Evolutionary conservation across 1,139 yeast species (phyloP).

Genomic region (Hanseniaspora uvarum): DNA sequence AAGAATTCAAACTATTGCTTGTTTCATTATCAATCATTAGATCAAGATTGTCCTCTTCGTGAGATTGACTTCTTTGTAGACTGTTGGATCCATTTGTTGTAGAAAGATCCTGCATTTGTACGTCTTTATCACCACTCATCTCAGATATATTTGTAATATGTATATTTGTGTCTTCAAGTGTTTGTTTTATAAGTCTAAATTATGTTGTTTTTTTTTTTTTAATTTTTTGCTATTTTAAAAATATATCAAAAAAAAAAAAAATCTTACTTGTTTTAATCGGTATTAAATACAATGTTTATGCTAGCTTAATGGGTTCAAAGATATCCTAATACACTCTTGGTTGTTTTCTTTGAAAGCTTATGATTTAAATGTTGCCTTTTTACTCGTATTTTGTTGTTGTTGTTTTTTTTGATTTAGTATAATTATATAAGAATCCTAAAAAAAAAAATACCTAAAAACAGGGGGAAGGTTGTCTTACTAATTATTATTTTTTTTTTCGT

Average conservation of each 20-base stretch:
- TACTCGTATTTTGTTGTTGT: too few relatives aligned
- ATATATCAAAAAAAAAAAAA: background rate
- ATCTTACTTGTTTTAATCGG: background rate
- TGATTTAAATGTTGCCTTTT: background rate
- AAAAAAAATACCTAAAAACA: background rate
- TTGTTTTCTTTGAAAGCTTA: background rate
- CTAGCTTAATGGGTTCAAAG: background rate
- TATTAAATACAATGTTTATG: background rate
- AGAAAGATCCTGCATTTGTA: conserved; percentile 56
- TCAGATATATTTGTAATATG: background rate
- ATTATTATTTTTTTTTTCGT: background rate
- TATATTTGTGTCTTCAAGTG: background rate
- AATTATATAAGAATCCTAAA: background rate
- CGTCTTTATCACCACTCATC: conserved; percentile 61
- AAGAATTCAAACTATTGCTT: conserved; percentile 16
- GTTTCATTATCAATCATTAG: conserved; percentile 18
- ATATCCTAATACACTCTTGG: background rate
- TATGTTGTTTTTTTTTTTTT: background rate
- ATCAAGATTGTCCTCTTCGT: conserved; percentile 22
- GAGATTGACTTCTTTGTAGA: conserved; percentile 23
- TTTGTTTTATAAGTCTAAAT: background rate
- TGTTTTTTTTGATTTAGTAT: background rate
- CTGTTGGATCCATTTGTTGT: conserved; percentile 26
- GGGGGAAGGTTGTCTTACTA: background rate
- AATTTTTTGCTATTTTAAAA: background rate